Percentiles rank a stretch among this genome's conserved stretches.
Conservation (phyloP, 257 asterid genomes). For the Paraleonurus japonicus region DNA sequence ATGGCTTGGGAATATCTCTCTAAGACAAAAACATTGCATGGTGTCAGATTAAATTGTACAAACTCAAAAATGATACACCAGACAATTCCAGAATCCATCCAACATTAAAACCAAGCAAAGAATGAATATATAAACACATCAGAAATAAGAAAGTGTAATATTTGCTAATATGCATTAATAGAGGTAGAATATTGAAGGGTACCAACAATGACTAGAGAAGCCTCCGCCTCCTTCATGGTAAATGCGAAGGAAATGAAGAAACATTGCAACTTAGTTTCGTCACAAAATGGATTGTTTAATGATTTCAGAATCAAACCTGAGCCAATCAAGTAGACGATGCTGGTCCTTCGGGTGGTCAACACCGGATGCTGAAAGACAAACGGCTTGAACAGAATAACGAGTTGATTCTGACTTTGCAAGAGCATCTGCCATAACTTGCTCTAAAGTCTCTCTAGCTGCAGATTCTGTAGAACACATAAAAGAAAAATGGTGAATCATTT, state of each 20-base stretch:
- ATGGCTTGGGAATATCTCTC: conserved; percentile 80
- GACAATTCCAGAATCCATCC: neutral
- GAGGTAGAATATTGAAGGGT: neutral
- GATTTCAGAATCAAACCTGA: conserved; percentile 46
- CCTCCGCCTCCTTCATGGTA: neutral
- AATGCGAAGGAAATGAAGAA: neutral
- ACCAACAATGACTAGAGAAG: neutral
- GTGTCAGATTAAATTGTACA: neutral
- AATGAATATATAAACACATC: neutral
- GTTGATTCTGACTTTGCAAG: conserved; percentile 61
- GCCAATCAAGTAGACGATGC: conserved; percentile 65
- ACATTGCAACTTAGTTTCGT: neutral
- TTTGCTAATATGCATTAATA: neutral
- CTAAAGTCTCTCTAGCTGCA: conserved; percentile 74
- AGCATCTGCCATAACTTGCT: conserved; percentile 82
- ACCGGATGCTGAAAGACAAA: conserved; percentile 81
- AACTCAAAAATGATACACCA: neutral
- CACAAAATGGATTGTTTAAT: neutral
- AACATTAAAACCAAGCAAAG: neutral
- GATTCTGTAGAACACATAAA: conserved; percentile 45
- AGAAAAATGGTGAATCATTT: conserved; percentile 8
- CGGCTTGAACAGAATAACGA: conserved; percentile 68
- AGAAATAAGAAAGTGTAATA: neutral
- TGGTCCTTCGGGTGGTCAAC: conserved; percentile 79
- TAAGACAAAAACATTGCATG: conserved; percentile 16